Base-by-base conservation (phyloP, 2,329 filamentous ascomycete genomes). In the Dendryphion nanum region DNA sequence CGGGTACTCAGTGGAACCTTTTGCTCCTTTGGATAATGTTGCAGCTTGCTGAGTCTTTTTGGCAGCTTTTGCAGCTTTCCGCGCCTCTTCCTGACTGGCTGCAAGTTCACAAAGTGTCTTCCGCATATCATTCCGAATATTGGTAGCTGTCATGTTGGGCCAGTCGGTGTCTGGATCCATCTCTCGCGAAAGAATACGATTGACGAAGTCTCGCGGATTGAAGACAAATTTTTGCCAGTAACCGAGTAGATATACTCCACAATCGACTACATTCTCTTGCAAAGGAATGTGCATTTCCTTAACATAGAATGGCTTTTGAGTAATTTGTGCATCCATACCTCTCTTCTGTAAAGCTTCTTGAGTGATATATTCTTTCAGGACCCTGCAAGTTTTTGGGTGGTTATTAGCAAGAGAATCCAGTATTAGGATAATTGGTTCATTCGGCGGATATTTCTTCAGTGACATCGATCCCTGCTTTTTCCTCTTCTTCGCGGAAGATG, bases 261-360 rank as follows among this genome's bases (percentile, higher is more conserved):
- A 98, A 60, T 98, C 93, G 44, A 80, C 90, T 51, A 77, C 86
- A 57, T 98, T 97, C 33, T 79, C 69, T 63, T 98, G 93, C 44
- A 78, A 69, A 0, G 93, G 91, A 12, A 96, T 83, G 6, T 77
- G 74, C 12, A 45, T 23, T 42, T 79, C 36, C 24, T 57, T 85
- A 4, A 86, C 87, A 26, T 81, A 89, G 72, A 86, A 81, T 4
- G 78, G 80, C 45, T 72, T 71, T 8, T 66, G 52, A 4, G 61
- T 63, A n/a, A 64, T 58, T 8, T 71, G 60, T 12, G 77, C 68
- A 4, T 70, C 61, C 44, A 76, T 66, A 12, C 64, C 62, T n/a
- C 70, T 72, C 55, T 81, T 93, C 71, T 67, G 74, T 48, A 75
- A 73, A 4, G 85, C 84, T 68, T 97, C 93, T 33, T 78, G 77